Evolutionary conservation across 2,329 filamentous ascomycete genomes (phyloP).

Genomic region (Fusarium napiforme): DNA sequence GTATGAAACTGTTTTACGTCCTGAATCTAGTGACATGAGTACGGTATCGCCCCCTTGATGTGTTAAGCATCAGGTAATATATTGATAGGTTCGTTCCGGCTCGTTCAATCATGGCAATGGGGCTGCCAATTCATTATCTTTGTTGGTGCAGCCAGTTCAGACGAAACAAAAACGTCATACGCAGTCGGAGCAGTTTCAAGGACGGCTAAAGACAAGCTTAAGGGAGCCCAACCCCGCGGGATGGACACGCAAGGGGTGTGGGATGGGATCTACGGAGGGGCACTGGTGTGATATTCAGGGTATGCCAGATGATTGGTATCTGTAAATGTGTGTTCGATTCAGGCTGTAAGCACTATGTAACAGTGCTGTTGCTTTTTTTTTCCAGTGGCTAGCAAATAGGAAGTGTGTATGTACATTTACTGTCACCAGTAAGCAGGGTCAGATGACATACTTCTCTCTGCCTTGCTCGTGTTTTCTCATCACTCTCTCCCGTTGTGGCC

Average conservation of each 20-base stretch:
- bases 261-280: neutral
- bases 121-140: accelerated
- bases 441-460: neutral
- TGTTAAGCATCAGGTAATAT: neutral
- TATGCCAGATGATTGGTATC: neutral
- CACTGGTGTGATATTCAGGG: neutral
- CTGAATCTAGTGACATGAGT: neutral
- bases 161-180: neutral
- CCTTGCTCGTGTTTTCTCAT: neutral
- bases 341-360: neutral
- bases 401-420: neutral
- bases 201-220: neutral
- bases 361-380: neutral
- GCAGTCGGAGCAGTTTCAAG: neutral
- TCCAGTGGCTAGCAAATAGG: neutral
- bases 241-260: neutral
- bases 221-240: neutral
- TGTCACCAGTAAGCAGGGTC: neutral
- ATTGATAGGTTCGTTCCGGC: neutral
- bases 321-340: neutral
- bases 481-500: neutral
- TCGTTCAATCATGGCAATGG: neutral
- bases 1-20: neutral
- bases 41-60: neutral
- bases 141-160: neutral